Evolutionary conservation across 148 eudicot species (phyloP), one percentile per base, ranked within the genome.

Genomic region (Bassia scoparia): DNA sequence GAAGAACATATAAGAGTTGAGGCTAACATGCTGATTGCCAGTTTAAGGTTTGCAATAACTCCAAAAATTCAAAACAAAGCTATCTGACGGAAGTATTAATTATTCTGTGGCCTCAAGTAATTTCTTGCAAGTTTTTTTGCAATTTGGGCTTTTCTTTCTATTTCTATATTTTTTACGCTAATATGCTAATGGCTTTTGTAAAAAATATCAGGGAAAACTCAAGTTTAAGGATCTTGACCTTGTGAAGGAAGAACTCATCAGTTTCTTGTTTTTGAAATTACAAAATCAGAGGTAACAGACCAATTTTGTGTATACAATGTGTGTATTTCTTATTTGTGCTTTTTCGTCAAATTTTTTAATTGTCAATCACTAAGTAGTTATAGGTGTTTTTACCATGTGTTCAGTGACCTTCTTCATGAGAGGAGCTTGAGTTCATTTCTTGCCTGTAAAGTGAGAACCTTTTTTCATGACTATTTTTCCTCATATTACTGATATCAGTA

Each of bases 211-310:
- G 99, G 99, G 99, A 95, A 77, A 92, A 88, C 67, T 95, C 97
- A 64, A 92, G 97, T 83, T 84, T 95, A 56, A 91, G 99, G 38
- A 97, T 95, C 60, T 97, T 92, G 81, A n/a, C 92, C 93, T 44
- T 92, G 89, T 78, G 89, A 92, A 71, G 86, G 96, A 95, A 83
- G 83, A 81, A 53, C 87, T 95, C 58, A 65, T 92, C n/a, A 76
- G 93, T 92, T 77, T 87, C 99, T n/a, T 74, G 89, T 89, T 59
- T 95, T 95, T 74, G 90, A 87, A 84, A 88, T 95, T 55, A 79
- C 78, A 60, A 78, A 84, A 74, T 86, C 96, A 37, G 96, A 89
- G 98, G 98, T 95, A 89, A 43, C 34, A 44, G 35, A 65, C 27
- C 49, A 31, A 46, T 27, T 41, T 7, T 41, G 1, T 41, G 12